Base-by-base conservation (phyloP, 208 protist species). In the Trypanosomatidae sp. region DNA sequence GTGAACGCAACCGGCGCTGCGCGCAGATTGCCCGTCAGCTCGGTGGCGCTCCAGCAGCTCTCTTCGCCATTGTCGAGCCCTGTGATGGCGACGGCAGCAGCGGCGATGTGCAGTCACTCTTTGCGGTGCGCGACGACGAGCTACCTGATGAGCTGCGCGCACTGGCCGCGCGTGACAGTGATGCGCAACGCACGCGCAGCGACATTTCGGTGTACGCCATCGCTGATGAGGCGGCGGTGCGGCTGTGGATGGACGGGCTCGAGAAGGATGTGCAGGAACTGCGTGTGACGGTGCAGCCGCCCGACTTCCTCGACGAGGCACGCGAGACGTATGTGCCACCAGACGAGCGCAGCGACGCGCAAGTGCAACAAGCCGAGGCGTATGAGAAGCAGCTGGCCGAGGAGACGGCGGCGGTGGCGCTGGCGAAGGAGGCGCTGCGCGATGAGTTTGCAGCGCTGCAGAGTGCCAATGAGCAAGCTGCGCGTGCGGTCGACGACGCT, bases 241-340 rank as follows among this genome's bases (percentile, higher is more conserved):
- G 76, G 26, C 56, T 80, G 18, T 91, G 83, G 88, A 95, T 95
- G 88, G 81, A 92, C 44, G 81, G 84, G 38, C 78, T 95, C 18
- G 84, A 93, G 43, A 83, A 86, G 57, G 88, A 85, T 16, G 69
- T 75, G 37, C 65, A 74, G 49, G 65, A 70, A 4, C 25, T 88
- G 7, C 35, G 61, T 33, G 75, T 87, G 19, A 57, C 84, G 4
- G 51, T 93, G 20, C 40, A 56, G 27, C 28, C 72, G 15, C 88
- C 81, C 7, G 64, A 77, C 16, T 92, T 89, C 43, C 70, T 72
- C 13, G 75, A 89, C 27, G 66, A 84, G 25, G 53, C 76, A n/a
- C 45, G 57, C 11, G 72, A 87, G 42, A 55, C 61, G 18, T 93
- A 76, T 57, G 67, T 89, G 4, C 65, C 75, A 3, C 60, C 64